Conservation (phyloP, 345 rosid species). For the Alliaria petiolata region DNA sequence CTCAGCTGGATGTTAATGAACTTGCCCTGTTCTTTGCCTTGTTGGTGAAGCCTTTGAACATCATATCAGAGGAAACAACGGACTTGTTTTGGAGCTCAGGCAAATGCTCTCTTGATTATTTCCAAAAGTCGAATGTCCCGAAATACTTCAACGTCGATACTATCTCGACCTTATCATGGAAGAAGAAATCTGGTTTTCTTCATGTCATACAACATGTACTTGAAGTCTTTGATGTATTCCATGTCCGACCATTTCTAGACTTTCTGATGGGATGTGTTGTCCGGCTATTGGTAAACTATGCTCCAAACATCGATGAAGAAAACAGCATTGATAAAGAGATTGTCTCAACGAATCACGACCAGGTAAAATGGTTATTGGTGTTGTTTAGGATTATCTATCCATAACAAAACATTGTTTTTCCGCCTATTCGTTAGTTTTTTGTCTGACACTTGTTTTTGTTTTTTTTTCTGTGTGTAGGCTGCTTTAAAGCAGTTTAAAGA, state of each 20-base stretch:
- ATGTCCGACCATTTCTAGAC: constrained; percentile 59
- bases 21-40: constrained; percentile 63
- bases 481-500: constrained; percentile 59
- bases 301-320: constrained; percentile 42
- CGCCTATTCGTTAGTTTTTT: not conserved
- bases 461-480: constrained; percentile 36
- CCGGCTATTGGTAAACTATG: constrained; percentile 51
- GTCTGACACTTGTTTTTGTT: not conserved
- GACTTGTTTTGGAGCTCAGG: constrained; percentile 37
- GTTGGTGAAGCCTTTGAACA: constrained; percentile 65
- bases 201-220: constrained; percentile 68
- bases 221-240: constrained; percentile 61
- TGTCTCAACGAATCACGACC: constrained; percentile 23
- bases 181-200: constrained; percentile 63
- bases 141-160: constrained; percentile 50
- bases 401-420: not conserved
- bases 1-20: constrained; percentile 65
- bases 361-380: constrained; percentile 37
- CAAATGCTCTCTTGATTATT: constrained; percentile 31
- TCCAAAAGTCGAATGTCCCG: constrained; percentile 39
- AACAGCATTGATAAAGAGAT: constrained; percentile 29
- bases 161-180: constrained; percentile 48
- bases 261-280: constrained; percentile 74
- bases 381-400: not conserved
- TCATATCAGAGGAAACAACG: constrained; percentile 43